Evolutionary conservation across 805 yeast genomes (phyloP), one percentile per base, ranked within the genome.

Genomic region (Yamadazyma laniorum): DNA sequence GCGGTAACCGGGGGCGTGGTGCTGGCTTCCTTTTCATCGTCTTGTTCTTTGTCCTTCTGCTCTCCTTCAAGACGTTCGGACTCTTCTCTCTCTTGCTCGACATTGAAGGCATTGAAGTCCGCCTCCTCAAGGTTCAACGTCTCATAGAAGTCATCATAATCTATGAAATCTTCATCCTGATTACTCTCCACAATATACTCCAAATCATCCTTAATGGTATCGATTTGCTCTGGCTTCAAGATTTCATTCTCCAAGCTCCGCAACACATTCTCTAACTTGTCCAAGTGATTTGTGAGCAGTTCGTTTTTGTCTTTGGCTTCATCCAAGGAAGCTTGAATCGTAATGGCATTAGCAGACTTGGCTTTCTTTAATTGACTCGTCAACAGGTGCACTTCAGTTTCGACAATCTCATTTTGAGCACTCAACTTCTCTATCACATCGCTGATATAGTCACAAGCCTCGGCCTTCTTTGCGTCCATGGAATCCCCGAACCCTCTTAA

Each of bases 121-220:
- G 55, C 51, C 18, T 58, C 61, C 18, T 58, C 64, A 30, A 89
- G 74, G 30, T 82, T 89, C 50, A 93, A 73, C 43, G 81, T 87
- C 50, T 93, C 97, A 61, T 91, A 93, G 44, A 91, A 77, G 11
- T 87, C 89, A 51, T 90, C 96, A 60, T 91, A 95, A 55, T 89
- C 97, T 23, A 90, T 83, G 59, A 89, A 91, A 53, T 90, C 96
- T 4, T 81, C 90, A 39, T 89, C 96, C 60, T 85, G 93, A 56
- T 91, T 91, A 46, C 88, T 85, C 50, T 93, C 98, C 21, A 93
- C 93, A 59, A 87, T 90, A 65, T 93, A 91, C 50, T 78, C 85
- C 58, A 91, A 85, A 59, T 91, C 98, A 37, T 91, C 98, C 56
- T 82, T 81, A 40, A 88, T 77, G 16, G 74, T 82, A 50, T 82